Base-by-base conservation (phyloP, 768 basidiomycete species). In the Agaricus sinodeliciosus region DNA sequence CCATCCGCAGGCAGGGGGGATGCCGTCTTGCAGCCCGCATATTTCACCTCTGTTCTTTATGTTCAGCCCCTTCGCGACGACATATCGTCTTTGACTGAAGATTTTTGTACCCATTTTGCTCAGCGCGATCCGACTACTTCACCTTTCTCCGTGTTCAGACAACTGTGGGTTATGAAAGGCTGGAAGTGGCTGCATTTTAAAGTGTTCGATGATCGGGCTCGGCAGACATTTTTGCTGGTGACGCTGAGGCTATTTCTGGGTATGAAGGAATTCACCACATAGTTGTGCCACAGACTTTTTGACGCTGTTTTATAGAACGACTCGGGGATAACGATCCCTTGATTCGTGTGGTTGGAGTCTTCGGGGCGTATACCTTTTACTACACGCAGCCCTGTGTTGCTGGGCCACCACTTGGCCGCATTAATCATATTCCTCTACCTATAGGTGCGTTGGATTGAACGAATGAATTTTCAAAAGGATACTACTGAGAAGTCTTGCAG, bases 171-270 rank as follows among this genome's bases (percentile, higher is more conserved):
- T 9, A 67, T 69, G 4, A 74, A 78, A 55, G 85, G 86, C 18
- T 93, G 90, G 90, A 69, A 72, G 28, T 88, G 81, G 79, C 65
- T 89, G 41, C 87, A 90, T 61, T 77, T 92, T 69, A 83, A 78
- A 63, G 80, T 84, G 3, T 79, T 86, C 54, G 88, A 92, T 59
- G 67, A 73, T 40, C 75, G 85, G 45, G 71, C 84, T 18, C 78
- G 90, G 35, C 79, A 84, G 43, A 63, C 70, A 0, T 87, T 89
- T 65, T 65, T 91, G 26, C 71, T 71, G 31, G 73, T 80, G 9
- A 77, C 80, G 2, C 67, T 76, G 49, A 71, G 89, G 43, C 67
- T 89, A 16, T 87, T 92, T 62, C 67, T 82, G 37, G 87, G 90
- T 88, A 59, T 41, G 79, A 56, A 28, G 25, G 37, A 12, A 13